Conservation (phyloP, 1,284 basidiomycete species). For the Thelephora terrestris region DNA sequence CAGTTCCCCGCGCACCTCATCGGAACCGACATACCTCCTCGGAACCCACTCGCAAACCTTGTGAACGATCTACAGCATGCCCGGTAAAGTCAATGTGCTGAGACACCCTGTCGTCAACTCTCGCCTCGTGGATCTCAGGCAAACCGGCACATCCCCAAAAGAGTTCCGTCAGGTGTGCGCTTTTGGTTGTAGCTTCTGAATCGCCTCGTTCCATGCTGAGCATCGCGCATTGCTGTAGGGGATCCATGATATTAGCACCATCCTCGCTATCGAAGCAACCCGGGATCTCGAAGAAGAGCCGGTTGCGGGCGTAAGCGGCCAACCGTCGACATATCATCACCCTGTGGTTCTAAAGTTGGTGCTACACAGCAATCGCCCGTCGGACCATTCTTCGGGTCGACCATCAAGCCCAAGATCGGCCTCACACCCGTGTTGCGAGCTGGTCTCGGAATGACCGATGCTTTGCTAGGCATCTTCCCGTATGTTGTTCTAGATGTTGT, state of each 20-base stretch:
- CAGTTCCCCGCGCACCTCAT: too few species aligned
- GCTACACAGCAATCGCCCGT: constrained; percentile 51
- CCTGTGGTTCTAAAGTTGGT: background rate
- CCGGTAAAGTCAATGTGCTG: constrained; percentile 39
- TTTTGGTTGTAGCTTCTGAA: background rate
- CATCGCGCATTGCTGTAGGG: constrained; percentile 30
- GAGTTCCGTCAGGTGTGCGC: constrained; percentile 69
- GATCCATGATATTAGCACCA: constrained; percentile 59
- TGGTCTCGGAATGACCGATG: constrained; percentile 90
- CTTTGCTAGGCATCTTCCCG: constrained; percentile 74
- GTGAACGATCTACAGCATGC: constrained; percentile 20
- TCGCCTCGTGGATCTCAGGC: constrained; percentile 61
- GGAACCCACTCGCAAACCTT: too few species aligned
- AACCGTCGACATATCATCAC: background rate
- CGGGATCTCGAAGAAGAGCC: constrained; percentile 47
- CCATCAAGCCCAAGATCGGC: constrained; percentile 68
- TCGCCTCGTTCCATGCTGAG: constrained; percentile 1
- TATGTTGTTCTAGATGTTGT: constrained; percentile 26
- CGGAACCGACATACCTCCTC: too few species aligned
- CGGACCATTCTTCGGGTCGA: constrained; percentile 51
- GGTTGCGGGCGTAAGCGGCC: constrained; percentile 64
- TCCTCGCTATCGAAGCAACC: constrained; percentile 71
- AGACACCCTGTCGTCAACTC: constrained; percentile 68
- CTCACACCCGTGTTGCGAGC: constrained; percentile 89
- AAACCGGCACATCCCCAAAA: constrained; percentile 51